These are phyloP conservation scores for Rubus idaeus DNA, from an alignment of 306 rosid genomes.

Conservation along the genomic window DNA sequence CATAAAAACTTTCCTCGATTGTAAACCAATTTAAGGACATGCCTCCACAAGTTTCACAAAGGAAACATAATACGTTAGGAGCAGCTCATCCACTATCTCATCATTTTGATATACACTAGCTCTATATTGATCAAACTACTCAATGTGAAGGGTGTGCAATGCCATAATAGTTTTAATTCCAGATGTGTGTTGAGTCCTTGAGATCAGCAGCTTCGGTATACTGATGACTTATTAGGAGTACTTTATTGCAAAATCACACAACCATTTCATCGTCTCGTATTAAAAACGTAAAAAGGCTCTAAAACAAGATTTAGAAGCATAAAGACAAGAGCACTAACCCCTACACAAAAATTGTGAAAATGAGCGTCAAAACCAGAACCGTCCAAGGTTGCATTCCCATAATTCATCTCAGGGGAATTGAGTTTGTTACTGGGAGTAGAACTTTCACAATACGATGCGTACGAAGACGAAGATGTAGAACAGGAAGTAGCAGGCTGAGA, in stretches of 20 bases:
- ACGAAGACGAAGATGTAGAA: conserved; percentile 47
- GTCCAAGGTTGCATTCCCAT: conserved; percentile 28
- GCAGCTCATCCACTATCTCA: not conserved
- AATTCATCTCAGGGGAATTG: conserved; percentile 50
- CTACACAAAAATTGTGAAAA: conserved; percentile 58
- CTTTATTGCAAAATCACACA: too few relatives aligned
- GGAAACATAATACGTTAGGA: not conserved
- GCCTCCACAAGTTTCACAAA: not conserved
- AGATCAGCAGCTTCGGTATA: too few relatives aligned
- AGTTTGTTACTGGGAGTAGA: conserved; percentile 61
- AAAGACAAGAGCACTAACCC: conserved; percentile 56
- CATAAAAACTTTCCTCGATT: not conserved
- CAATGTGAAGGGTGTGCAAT: too few relatives aligned
- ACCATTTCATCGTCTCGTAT: not conserved
- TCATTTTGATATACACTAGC: not conserved
- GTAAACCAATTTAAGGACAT: not conserved
- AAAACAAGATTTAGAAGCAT: not conserved
- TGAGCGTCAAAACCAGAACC: conserved; percentile 34
- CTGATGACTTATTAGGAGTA: too few relatives aligned
- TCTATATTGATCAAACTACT: not conserved
- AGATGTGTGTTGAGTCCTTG: too few relatives aligned
- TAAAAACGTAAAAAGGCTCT: not conserved
- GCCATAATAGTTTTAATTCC: too few relatives aligned
- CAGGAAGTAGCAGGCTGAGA: conserved; percentile 29
- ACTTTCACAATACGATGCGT: conserved; percentile 33